Evolutionary conservation across 495 filamentous ascomycete species (phyloP), one percentile per base, ranked within the genome.

Genomic region (Tetracladium marchalianum): DNA sequence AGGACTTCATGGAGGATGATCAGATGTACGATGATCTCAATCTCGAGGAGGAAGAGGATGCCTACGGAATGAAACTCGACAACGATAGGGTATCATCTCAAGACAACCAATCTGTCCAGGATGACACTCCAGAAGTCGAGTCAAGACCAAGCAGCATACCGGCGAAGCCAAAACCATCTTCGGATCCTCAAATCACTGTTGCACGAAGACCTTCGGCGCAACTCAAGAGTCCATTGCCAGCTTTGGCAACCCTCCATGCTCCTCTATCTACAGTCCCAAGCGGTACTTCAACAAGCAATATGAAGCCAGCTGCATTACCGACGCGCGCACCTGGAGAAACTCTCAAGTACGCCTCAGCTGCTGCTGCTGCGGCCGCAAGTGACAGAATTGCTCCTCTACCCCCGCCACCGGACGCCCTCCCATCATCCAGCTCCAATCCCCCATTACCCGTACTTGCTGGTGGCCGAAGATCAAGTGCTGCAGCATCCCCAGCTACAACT

Each of bases 321-420:
- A 79, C 85, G 35, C 80, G 88, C 56, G 75, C 85, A 3, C 82
- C 89, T 18, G 89, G 87, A 31, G 90, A 97, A 60, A 85, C 85
- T 0, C 69, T 97, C 53, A 96, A 96, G 64, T 97, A 97, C 62
- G 92, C 93, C 27, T 95, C 92, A 15, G 92, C 92, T 0, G 92
- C 92, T 0, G 93, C 92, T 0, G 93, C 92, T 0, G 92, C 92
- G 0, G 93, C 93, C 9, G 87, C 92, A 39, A 92, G 82, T 62
- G 93, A 90, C 33, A 53, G 59, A 13, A 69, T 71, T 44, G 66
- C 69, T n/a, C 63, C 75, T 24, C 49, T 78, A 56, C 72, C 76
- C 15, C 59, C 67, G 12, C 59, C 64, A 49, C 57, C 51, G 5
- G 50, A 52, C 43, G 40, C 47, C 11, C 46, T 54, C 8, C 52